Evolutionary conservation across 2,329 filamentous ascomycete genomes (phyloP), one percentile per base, ranked within the genome.

Genomic region (Aureobasidium sp.): DNA sequence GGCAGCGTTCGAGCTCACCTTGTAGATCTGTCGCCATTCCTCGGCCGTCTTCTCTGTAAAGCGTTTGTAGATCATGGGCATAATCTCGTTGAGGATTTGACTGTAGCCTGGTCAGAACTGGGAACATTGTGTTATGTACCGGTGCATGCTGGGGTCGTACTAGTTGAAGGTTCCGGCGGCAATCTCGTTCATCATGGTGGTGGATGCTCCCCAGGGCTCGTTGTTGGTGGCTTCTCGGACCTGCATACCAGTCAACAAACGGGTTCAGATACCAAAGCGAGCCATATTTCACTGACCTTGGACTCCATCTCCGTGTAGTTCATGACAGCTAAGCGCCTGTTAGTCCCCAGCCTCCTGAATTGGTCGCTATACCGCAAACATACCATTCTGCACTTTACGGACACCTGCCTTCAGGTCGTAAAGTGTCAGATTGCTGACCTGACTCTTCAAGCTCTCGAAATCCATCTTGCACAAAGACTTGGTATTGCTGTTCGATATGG

Each of bases 11-110:
- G 21, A n/a, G 62, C 61, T 69, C 63, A 90, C 88, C 80, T 99
- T 99, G 83, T 99, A 99, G 71, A 99, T 99, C 75, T 99, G 94
- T 67, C 94, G 85, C 94, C 94, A 99, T 77, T 99, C 94, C 73
- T 99, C 94, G 60, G 94, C 93, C 8, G 91, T 83, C 79, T 99
- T 99, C 74, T 99, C 94, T 63, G 94, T 99, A 75, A 99, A 99
- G 65, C 94, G 89, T 71, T 95, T 94, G 79, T 99, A 99, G 71
- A 99, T 96, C 90, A 99, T 94, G 66, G 94, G 94, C 94, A 99
- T 99, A 73, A 99, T 97, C 75, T 99, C 94, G 75, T 97, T 97
- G 61, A 99, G 85, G 57, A 92, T 84, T 84, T 96, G 91, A 74
- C 93, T 96, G 71, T 45, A 40, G n/a, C n/a, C 43, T 27, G 6